Base-by-base conservation (phyloP, 768 basidiomycete species). In the Termitomyces sp. region DNA sequence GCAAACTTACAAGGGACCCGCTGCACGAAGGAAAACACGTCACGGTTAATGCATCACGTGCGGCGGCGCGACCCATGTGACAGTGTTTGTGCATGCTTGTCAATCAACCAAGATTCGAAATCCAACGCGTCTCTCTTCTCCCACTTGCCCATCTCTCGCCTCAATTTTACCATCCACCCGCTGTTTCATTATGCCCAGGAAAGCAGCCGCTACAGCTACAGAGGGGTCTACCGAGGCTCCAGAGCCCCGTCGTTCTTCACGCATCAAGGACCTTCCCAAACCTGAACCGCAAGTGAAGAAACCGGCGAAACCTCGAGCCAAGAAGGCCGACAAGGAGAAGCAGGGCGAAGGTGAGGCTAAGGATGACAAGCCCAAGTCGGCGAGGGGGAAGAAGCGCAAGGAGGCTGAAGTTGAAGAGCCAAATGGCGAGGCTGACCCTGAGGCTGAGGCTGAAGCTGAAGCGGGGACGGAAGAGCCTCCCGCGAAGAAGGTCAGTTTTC, bases 181-280 rank as follows among this genome's bases (percentile, higher is more conserved):
- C 62, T 48, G 33, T 63, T 41, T 3, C 51, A 69, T 63, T 62
- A 90, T 90, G 88, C 87, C 88, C 63, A 84, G 88, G 67, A 90
- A 89, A 82, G 79, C 86, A 51, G 82, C 82, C 30, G 72, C 78
- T 51, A 64, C 81, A 48, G 60, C 78, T 37, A 69, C 70, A 2
- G 77, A 73, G 24, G 69, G 75, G 53, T 72, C 76, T 27, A 73
- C 74, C 46, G 77, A 78, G 45, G 52, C 69, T 11, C 58, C 72
- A 6, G 78, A 76, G 67, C 88, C 88, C 39, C 87, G 88, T 70
- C 88, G 88, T 73, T 89, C 88, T 8, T 73, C 81, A 34, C 85
- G 88, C 66, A 89, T 91, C 74, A 89, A 89, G 71, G 87, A 86
- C 30, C 79, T 82, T 59, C 86, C 86, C 55, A 88, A 85, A 70